Conservation (phyloP, 768 basidiomycete genomes). For the Podaxis pistillaris region DNA sequence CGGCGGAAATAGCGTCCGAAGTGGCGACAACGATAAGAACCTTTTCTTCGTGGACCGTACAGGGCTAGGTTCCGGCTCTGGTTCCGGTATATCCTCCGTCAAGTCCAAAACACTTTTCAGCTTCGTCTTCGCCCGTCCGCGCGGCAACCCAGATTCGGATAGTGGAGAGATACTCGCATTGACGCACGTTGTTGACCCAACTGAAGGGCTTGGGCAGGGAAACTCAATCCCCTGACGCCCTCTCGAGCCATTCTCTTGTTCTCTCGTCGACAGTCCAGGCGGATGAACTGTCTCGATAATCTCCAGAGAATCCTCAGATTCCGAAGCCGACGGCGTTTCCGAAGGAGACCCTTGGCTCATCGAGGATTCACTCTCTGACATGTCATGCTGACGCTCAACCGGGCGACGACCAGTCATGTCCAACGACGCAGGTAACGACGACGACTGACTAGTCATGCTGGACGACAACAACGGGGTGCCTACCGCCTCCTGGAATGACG, state of each 20-base stretch:
- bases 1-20: conserved; percentile 45
- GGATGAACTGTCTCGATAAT: conserved; percentile 44
- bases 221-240: conserved; percentile 32
- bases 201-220: conserved; percentile 23
- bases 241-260: conserved; percentile 30
- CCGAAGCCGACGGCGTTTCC: conserved; percentile 31
- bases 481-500: conserved; percentile 72
- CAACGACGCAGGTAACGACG: conserved; percentile 19
- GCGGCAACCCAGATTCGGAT: background rate
- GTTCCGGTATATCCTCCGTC: conserved; percentile 1
- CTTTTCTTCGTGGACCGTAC: conserved; percentile 31
- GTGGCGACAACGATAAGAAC: conserved; percentile 43
- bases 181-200: conserved; percentile 4
- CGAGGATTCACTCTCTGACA: conserved; percentile 3
- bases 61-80: conserved; percentile 1
- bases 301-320: conserved; percentile 52
- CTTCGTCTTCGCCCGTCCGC: conserved; percentile 2
- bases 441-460: conserved; percentile 15
- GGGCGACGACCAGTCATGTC: background rate
- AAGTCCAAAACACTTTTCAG: conserved; percentile 3
- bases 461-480: conserved; percentile 40
- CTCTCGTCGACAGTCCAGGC: conserved; percentile 38
- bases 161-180: conserved; percentile 1
- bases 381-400: conserved; percentile 10
- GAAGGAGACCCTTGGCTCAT: background rate